These are phyloP conservation scores for Curvularia lunata DNA, from an alignment of 2,329 filamentous ascomycete species.

Conservation along the genomic window DNA sequence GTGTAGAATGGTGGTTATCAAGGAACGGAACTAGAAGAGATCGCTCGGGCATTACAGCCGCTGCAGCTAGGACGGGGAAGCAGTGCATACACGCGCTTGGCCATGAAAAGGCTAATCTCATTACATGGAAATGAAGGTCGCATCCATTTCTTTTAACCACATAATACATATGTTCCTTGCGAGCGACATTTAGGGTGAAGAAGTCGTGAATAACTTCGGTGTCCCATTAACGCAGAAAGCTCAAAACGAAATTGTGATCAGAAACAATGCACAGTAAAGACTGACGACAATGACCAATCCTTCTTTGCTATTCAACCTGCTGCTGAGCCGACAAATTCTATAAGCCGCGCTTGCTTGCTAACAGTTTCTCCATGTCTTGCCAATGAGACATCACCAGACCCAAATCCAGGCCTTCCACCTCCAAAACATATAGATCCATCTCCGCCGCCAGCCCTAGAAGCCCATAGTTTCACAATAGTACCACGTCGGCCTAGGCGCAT, in stretches of 20 bases:
- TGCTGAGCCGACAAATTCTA: neutral
- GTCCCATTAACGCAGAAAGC: neutral
- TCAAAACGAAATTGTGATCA: neutral
- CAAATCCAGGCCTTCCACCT: neutral
- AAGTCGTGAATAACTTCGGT: neutral
- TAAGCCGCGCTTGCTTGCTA: neutral
- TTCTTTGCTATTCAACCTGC: neutral
- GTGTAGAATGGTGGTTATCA: neutral
- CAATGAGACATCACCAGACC: neutral
- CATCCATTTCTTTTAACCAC: neutral
- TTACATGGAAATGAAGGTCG: neutral
- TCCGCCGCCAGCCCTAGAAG: neutral
- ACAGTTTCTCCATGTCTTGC: neutral
- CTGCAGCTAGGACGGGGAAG: neutral
- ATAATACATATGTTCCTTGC: neutral
- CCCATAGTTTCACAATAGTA: slow-evolving; percentile 15
- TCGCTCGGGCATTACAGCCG: neutral
- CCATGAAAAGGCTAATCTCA: neutral
- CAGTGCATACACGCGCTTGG: neutral
- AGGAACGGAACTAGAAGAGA: neutral
- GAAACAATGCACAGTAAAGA: neutral
- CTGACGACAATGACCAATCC: neutral
- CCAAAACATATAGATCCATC: neutral
- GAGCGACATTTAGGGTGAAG: neutral
- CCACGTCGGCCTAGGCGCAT: slow-evolving; percentile 21